Evolutionary conservation across 768 basidiomycete species (phyloP), one percentile per base, ranked within the genome.

Genomic region (Pulveroboletus ravenelii): DNA sequence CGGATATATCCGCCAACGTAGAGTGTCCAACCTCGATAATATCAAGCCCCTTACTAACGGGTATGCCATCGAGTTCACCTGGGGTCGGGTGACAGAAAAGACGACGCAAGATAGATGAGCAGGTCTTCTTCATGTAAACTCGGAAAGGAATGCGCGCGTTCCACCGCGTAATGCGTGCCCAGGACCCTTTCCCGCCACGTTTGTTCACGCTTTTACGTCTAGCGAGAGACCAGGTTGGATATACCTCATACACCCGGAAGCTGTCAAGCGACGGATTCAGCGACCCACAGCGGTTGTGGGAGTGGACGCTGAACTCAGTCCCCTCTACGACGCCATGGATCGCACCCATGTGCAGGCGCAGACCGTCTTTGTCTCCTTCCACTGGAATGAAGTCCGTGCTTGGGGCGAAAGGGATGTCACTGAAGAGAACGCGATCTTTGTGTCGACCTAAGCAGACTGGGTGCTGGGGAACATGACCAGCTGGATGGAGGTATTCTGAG

Each of bases 241-340:
- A 71, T 5, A 82, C 77, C 44, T 79, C 76, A 30, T 71, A 70
- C 30, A 78, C 81, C 30, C 75, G 67, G n/a, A 77, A 74, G 32
- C 60, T 72, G 23, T 77, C 79, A 12, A 84, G 64, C 17, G 73
- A 49, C 2, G 79, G 77, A 54, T 86, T 87, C 42, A 70, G 65
- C 7, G 84, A 84, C 18, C 77, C 77, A n/a, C 69, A 69, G 53
- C 73, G 73, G 62, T 86, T 85, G 62, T 86, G 83, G 18, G 73
- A 68, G 60, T 86, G 83, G 18, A 87, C 41, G 36, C 74, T 76
- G 52, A 87, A 74, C 54, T 84, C 80, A 9, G 76, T 82, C 41
- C 83, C 85, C 52, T 77, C 75, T n/a, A 76, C 73, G 17, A 87
- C 70, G 2, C 85, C 85, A 52, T 85, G 82, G 5, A 81, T 76